Evolutionary conservation across 2,329 filamentous ascomycete genomes (phyloP).

Genomic region (Aspergillus sp.): DNA sequence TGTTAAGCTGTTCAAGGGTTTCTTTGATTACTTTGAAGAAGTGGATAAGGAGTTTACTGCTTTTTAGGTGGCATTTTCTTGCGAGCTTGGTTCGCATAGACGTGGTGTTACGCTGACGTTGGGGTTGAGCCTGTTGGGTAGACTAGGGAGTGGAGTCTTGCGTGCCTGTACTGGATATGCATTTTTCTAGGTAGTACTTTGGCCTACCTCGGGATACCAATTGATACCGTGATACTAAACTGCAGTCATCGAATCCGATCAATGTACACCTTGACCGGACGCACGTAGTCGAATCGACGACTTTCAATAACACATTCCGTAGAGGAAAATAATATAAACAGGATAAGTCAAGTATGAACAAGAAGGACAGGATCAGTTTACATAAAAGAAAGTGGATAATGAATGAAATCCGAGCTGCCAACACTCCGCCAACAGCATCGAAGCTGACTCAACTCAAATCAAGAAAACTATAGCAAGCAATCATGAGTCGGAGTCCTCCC

Average conservation of each 20-base stretch:
- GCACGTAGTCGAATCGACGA: not conserved
- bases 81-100: not conserved
- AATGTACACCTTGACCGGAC: not conserved
- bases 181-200: not conserved
- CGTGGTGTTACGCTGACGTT: not conserved
- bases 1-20: constrained; percentile 85
- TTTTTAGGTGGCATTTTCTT: constrained; percentile 29
- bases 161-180: not conserved
- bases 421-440: too few species aligned
- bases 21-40: constrained; percentile 82
- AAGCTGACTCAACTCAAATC: too few species aligned
- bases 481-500: not conserved
- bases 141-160: not conserved
- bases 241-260: too few species aligned
- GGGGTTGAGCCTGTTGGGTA: not conserved
- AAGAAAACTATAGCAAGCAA: not conserved
- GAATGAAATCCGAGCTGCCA: not conserved
- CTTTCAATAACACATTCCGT: not conserved
- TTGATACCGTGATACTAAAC: too few species aligned
- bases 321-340: not conserved
- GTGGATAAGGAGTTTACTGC: constrained; percentile 77
- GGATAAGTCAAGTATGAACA: not conserved
- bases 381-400: not conserved
- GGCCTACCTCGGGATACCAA: not conserved
- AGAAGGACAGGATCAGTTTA: not conserved